Evolutionary conservation across 305 asterid genomes (phyloP).

Genomic region (Fraxinus floribunda): DNA sequence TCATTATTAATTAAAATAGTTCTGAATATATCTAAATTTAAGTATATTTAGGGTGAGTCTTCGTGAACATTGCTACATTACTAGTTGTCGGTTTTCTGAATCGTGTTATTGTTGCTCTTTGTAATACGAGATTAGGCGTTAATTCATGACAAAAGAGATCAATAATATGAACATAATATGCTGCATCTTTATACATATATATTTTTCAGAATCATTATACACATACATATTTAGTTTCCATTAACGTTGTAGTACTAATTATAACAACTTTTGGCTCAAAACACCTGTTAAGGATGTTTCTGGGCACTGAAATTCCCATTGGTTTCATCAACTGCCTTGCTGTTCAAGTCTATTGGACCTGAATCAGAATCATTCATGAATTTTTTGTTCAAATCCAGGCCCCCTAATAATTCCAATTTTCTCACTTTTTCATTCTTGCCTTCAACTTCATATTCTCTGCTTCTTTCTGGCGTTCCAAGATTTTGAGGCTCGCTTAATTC

Average conservation of each 20-base stretch:
- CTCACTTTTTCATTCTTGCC: constrained; percentile 24
- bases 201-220: constrained; percentile 23
- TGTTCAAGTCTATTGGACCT: constrained; percentile 61
- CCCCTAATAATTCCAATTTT: constrained; percentile 24
- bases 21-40: too few relatives aligned
- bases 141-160: not conserved
- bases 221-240: constrained; percentile 21
- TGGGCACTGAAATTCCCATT: constrained; percentile 31
- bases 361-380: constrained; percentile 51
- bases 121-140: not conserved
- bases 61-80: not conserved
- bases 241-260: constrained; percentile 23
- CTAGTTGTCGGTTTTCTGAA: not conserved
- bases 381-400: constrained; percentile 57
- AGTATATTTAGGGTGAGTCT: not conserved
- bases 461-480: constrained; percentile 30
- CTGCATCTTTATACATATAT: constrained; percentile 20
- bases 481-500: constrained; percentile 15
- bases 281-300: constrained; percentile 20
- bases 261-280: constrained; percentile 19
- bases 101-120: not conserved
- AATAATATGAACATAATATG: constrained; percentile 23
- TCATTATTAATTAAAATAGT: too few relatives aligned
- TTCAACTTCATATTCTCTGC: constrained; percentile 27
- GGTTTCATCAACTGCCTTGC: constrained; percentile 35